Evolutionary conservation across 768 basidiomycete genomes (phyloP).

Genomic region (Lepiota brunneoincarnata): DNA sequence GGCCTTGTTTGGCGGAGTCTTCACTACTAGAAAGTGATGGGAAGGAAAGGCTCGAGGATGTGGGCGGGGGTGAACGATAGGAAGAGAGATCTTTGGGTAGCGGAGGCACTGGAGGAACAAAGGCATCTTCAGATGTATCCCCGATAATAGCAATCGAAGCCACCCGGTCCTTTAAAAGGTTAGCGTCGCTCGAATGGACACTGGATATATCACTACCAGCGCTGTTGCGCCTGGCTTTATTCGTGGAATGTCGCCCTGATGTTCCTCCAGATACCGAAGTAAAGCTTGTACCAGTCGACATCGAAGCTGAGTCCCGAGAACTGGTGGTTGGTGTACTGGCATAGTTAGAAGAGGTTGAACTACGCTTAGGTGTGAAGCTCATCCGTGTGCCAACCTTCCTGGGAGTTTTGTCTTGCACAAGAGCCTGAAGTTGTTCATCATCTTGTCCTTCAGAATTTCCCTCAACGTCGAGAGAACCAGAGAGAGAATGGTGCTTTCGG

Average conservation of each 20-base stretch:
- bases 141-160: conserved; percentile 56
- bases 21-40: conserved; percentile 40
- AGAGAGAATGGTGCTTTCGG: conserved; percentile 3
- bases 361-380: conserved; percentile 83
- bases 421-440: conserved; percentile 12
- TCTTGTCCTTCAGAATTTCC: conserved; percentile 23
- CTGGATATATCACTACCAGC: conserved; percentile 84
- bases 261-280: conserved; percentile 74
- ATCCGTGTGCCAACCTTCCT: conserved; percentile 69
- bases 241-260: conserved; percentile 70
- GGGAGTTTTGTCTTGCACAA: conserved; percentile 57
- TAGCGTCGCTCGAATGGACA: conserved; percentile 66
- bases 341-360: conserved; percentile 86
- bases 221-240: conserved; percentile 74
- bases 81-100: conserved; percentile 86
- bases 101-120: conserved; percentile 92
- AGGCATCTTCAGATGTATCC: conserved; percentile 57
- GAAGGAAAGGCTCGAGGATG: conserved; percentile 52
- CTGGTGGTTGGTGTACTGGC: conserved; percentile 75
- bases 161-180: conserved; percentile 64
- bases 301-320: conserved; percentile 83
- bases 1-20: conserved; percentile 40
- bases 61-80: conserved; percentile 67
- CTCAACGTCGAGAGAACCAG: conserved; percentile 41
- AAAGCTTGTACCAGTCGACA: conserved; percentile 73